These are phyloP conservation scores for Lasiodiplodia sp. DNA, from an alignment of 2,329 filamentous ascomycete genomes.

Conservation along the genomic window DNA sequence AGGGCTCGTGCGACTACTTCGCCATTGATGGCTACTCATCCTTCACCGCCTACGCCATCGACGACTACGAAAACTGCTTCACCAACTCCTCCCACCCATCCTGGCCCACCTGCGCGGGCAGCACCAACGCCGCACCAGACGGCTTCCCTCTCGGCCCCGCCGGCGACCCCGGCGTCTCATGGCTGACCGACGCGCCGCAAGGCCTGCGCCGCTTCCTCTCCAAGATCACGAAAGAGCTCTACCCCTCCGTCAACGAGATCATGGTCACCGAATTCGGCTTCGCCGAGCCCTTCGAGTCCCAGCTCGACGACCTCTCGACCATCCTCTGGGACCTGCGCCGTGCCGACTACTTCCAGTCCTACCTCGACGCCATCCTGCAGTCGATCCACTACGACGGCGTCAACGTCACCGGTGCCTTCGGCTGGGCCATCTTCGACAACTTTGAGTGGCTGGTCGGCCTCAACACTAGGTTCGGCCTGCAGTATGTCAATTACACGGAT, in stretches of 20 bases:
- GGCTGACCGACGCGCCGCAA: conserved; percentile 51
- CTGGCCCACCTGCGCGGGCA: conserved; percentile 53
- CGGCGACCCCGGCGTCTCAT: conserved; percentile 50
- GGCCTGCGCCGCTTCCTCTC: conserved; percentile 53
- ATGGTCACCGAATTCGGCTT: conserved; percentile 53
- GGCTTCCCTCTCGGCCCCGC: conserved; percentile 56
- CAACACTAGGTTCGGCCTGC: conserved; percentile 49
- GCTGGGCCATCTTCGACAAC: conserved; percentile 53
- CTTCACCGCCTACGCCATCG: conserved; percentile 42
- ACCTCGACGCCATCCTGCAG: conserved; percentile 51
- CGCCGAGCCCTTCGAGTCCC: conserved; percentile 50
- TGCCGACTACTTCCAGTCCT: conserved; percentile 52
- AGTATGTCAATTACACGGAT: conserved; percentile 53
- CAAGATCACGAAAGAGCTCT: conserved; percentile 52
- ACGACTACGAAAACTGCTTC: conserved; percentile 42
- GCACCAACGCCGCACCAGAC: conserved; percentile 43
- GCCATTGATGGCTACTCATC: conserved; percentile 48
- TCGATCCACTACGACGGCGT: conserved; percentile 48
- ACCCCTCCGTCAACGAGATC: conserved; percentile 51
- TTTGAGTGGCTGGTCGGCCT: conserved; percentile 52
- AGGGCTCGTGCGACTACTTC: conserved; percentile 54
- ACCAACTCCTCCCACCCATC: conserved; percentile 49
- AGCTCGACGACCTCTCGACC: conserved; percentile 40
- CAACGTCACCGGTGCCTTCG: conserved; percentile 53
- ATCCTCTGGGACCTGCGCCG: conserved; percentile 51